Evolutionary conservation across 768 basidiomycete genomes (phyloP), one percentile per base, ranked within the genome.

Genomic region (Galerina sulciceps): DNA sequence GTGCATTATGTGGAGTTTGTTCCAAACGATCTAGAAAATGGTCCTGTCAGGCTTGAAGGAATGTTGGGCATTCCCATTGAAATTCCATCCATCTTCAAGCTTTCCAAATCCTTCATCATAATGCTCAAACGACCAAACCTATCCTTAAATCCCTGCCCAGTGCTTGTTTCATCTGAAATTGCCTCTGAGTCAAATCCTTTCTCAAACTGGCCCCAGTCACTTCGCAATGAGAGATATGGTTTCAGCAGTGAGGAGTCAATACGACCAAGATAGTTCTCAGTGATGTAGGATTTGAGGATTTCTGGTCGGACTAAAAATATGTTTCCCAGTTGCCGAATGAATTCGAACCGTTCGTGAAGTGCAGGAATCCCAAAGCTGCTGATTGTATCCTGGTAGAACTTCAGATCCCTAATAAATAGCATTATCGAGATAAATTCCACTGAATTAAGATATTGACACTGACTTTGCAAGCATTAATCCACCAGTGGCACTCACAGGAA

Each of bases 391-490:
- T 99, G 97, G 68, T 99, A 99, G 18, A 91, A 87, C 64, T 96
- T 97, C 65, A 99, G 85, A 70, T 99, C 97, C 76, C 96, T 98
- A 70, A 23, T 41, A 50, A 47, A 14, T 22, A 20, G 50, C 3
- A 48, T 38, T 26, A n/a, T 54, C 37, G 23, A 56, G 44, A 45
- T 23, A 18, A n/a, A 14, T 17, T 22, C 8, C 18, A 18, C 6
- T 51, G 37, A 23, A 34, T 10, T 18, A 49, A 34, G 38, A 10
- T 46, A 37, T 10, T 48, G 15, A 44, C 35, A 31, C n/a, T n/a
- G 17, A 96, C 95, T 99, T 99, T 20, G 97, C 96, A 40, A 99
- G 88, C 93, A 99, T 96, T 51, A 99, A 78, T 14, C 96, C 97
- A 41, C 97, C 97, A 1, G 95, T 94, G 0, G 96, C 95, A 64